Conservation (phyloP, 2,329 filamentous ascomycete species). For the Fusarium hostae region DNA sequence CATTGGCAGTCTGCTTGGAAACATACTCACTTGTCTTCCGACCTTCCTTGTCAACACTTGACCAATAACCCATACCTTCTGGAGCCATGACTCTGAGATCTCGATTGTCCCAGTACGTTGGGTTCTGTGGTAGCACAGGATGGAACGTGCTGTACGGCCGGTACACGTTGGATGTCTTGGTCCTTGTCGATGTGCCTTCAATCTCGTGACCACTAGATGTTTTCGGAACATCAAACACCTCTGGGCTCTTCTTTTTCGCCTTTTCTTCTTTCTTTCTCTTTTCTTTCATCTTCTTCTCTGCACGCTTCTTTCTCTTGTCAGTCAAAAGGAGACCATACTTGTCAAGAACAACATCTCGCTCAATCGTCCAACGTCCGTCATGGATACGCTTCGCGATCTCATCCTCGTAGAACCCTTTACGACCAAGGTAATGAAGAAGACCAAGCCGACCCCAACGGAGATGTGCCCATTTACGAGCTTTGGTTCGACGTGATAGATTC, state of each 20-base stretch:
- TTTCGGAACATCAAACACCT: neutral
- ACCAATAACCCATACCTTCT: slow-evolving; percentile 44
- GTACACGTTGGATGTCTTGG: slow-evolving; percentile 44
- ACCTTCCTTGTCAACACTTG: slow-evolving; percentile 23
- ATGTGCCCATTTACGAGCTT: slow-evolving; percentile 2
- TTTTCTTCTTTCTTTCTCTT: slow-evolving; percentile 13
- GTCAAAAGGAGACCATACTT: slow-evolving; percentile 11
- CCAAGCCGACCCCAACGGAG: slow-evolving; percentile 20
- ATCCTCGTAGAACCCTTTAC: slow-evolving; percentile 10
- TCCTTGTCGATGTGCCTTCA: slow-evolving; percentile 17
- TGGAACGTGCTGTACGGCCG: slow-evolving; percentile 45
- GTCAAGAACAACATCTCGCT: slow-evolving; percentile 17
- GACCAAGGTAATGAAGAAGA: slow-evolving; percentile 14
- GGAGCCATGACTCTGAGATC: slow-evolving; percentile 45
- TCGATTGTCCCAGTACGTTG: slow-evolving; percentile 40
- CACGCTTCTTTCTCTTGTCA: slow-evolving; percentile 18
- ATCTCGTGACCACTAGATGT: neutral
- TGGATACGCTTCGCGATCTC: slow-evolving; percentile 17
- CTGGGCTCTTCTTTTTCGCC: neutral
- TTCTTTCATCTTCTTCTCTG: slow-evolving; percentile 1
- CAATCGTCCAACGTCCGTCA: slow-evolving; percentile 21
- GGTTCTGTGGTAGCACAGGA: slow-evolving; percentile 36
- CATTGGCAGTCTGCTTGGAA: neutral
- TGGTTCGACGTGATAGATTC: slow-evolving; percentile 7
- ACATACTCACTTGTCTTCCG: slow-evolving; percentile 35